These are phyloP conservation scores for Senna tora DNA, from an alignment of 306 rosid species.

Conservation along the genomic window DNA sequence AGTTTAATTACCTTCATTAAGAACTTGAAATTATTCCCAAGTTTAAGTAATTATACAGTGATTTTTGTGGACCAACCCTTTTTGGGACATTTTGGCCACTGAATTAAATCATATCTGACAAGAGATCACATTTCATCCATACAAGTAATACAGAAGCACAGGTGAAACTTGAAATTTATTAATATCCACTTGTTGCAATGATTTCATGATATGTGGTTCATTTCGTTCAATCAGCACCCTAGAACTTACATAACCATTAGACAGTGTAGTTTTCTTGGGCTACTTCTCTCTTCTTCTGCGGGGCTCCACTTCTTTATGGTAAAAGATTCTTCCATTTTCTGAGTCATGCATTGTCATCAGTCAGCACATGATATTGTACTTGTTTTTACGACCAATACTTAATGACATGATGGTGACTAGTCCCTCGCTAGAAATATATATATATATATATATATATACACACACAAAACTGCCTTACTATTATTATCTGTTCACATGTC, in stretches of 20 bases:
- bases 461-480: too few species aligned
- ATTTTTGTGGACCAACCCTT: not conserved
- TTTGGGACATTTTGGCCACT: not conserved
- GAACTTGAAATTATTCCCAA: too few species aligned
- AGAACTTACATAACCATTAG: not conserved
- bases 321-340: not conserved
- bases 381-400: too few species aligned
- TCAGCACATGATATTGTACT: not conserved
- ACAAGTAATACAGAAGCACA: not conserved
- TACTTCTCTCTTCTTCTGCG: not conserved
- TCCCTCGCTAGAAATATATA: too few species aligned
- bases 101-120: not conserved
- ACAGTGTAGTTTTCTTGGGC: not conserved
- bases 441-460: too few species aligned
- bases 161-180: not conserved
- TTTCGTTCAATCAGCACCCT: not conserved
- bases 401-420: not conserved
- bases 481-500: too few species aligned
- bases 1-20: too few species aligned
- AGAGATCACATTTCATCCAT: not conserved
- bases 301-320: not conserved
- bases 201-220: not conserved
- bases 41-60: not conserved
- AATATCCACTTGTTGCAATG: not conserved
- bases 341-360: too few species aligned